These are phyloP conservation scores for Corinectria fuckeliana DNA, from an alignment of 2,329 filamentous ascomycete species.

Conservation along the genomic window DNA sequence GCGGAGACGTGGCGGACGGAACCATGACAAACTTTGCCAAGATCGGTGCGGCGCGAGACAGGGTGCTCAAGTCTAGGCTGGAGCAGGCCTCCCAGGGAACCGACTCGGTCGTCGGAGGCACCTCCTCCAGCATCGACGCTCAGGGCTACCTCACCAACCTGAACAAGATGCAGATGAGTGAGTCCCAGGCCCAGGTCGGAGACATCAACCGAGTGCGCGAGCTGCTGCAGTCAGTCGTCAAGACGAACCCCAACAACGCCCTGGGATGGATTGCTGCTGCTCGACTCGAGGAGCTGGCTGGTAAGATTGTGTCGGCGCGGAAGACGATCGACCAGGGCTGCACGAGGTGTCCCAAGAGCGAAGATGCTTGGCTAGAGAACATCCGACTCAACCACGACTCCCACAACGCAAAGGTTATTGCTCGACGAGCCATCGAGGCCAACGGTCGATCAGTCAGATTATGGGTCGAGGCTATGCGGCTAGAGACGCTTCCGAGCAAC, in stretches of 20 bases:
- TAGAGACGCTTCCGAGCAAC: constrained; percentile 81
- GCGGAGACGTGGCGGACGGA: constrained; percentile 68
- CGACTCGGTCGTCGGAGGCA: constrained; percentile 73
- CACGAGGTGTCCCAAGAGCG: constrained; percentile 88
- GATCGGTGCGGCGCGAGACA: constrained; percentile 94
- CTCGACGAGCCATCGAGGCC: constrained; percentile 88
- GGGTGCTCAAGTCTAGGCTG: constrained; percentile 91
- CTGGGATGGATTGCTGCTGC: constrained; percentile 96
- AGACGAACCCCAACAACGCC: constrained; percentile 93
- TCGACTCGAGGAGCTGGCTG: constrained; percentile 88
- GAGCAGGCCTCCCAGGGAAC: constrained; percentile 83
- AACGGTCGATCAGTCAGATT: constrained; percentile 87
- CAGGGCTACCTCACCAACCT: constrained; percentile 96
- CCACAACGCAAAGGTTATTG: constrained; percentile 94
- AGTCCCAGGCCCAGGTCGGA: constrained; percentile 83
- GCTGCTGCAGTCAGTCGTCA: constrained; percentile 94
- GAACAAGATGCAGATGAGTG: constrained; percentile 79
- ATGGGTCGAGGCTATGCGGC: constrained; percentile 94
- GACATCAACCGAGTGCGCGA: constrained; percentile 94
- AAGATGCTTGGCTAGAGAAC: constrained; percentile 95
- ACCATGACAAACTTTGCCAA: constrained; percentile 98
- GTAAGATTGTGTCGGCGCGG: constrained; percentile 87
- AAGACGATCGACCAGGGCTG: constrained; percentile 89
- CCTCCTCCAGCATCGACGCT: constrained; percentile 88
- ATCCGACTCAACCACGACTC: constrained; percentile 86